Conservation (phyloP, 768 basidiomycete genomes). For the Tylopilus subfusipes region DNA sequence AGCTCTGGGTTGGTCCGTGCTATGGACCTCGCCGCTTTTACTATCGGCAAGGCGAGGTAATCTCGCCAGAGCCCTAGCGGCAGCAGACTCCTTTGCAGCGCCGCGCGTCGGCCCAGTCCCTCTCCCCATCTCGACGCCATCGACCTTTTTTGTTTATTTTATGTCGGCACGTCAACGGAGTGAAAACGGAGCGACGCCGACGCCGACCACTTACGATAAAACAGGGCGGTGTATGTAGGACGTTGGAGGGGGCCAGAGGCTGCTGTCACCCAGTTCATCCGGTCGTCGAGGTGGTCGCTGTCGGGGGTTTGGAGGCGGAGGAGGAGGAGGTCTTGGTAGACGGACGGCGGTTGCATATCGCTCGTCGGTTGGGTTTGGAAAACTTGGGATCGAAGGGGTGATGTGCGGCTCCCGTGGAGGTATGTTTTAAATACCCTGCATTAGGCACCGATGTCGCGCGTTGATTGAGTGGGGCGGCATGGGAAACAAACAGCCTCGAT, state of each 20-base stretch:
- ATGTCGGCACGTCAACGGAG: neutral
- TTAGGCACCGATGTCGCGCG: neutral
- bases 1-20: neutral
- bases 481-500: neutral
- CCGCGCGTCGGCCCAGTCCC: slow-evolving; percentile 8
- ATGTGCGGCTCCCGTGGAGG: neutral
- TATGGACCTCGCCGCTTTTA: neutral
- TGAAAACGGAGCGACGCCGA: neutral
- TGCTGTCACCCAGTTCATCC: slow-evolving; percentile 2
- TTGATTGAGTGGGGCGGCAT: neutral
- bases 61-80: slow-evolving; percentile 9
- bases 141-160: slow-evolving; percentile 6
- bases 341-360: neutral
- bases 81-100: slow-evolving; percentile 12
- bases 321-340: slow-evolving; percentile 5
- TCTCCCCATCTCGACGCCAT: slow-evolving; percentile 9
- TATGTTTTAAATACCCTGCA: neutral
- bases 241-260: slow-evolving; percentile 3
- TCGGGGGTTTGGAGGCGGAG: neutral
- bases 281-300: neutral
- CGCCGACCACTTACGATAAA: slow-evolving; percentile 5
- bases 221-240: slow-evolving; percentile 6
- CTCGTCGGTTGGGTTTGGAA: neutral
- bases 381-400: too few relatives aligned
- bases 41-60: neutral